A percentile compares a stretch with the other conserved stretches of the same genome.
phyloP scores from a whole-genome alignment of 768 basidiomycete genomes.

The Mycena albidolilacea region DNA sequence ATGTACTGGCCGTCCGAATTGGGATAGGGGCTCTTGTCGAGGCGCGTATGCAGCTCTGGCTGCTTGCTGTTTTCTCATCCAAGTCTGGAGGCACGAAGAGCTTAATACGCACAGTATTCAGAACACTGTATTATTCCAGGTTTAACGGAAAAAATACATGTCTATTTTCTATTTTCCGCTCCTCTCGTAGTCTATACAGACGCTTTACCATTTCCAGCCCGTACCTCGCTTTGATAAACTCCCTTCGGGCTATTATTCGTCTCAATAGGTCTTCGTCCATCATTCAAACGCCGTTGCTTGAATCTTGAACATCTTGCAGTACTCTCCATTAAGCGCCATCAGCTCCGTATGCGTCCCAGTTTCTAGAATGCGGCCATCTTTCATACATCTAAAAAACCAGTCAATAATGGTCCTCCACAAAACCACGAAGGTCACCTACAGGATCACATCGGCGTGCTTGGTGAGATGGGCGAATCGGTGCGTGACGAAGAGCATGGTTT shows the following conservation, averaged over 20 bases:
- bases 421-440: constrained; percentile 54
- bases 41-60: no score
- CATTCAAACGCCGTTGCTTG: constrained; percentile 50
- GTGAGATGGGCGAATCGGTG: constrained; percentile 70
- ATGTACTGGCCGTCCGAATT: neutral
- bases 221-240: neutral
- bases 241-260: neutral
- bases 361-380: constrained; percentile 57
- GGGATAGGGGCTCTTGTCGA: neutral
- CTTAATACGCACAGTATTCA: no score
- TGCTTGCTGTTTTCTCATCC: no score
- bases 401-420: neutral
- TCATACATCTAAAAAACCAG: constrained; percentile 55
- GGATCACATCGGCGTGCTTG: constrained; percentile 64
- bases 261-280: neutral
- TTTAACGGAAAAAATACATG: no score
- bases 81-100: no score
- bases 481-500: constrained; percentile 72
- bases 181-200: no score
- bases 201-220: no score
- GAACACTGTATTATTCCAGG: no score
- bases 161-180: no score
- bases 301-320: constrained; percentile 58
- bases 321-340: constrained; percentile 55
- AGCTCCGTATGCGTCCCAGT: constrained; percentile 58